Evolutionary conservation across 352 stramenopile genomes (phyloP), one percentile per base, ranked within the genome.

Genomic region (Thalassiosira ordinaria): DNA sequence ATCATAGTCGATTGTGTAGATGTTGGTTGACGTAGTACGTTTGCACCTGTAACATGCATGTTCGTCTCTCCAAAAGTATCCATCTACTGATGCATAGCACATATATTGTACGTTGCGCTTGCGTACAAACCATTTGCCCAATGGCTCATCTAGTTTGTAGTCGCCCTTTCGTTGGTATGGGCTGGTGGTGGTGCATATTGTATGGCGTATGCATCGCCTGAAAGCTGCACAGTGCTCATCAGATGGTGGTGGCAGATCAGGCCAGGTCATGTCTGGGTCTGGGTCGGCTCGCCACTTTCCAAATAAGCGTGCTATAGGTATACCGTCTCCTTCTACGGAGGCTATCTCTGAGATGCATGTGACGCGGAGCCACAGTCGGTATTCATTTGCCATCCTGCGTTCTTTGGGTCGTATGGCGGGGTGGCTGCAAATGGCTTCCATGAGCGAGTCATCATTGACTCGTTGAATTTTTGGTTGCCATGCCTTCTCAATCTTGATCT

Each of bases 401-500:
- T 20, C 3, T 3, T 16, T 16, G n/a, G 8, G 5, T 14, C 4
- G 18, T 8, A 41, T 22, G 0, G 9, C 7, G 1, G 4, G 6
- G 0, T 16, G 0, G 14, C 46, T 1, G 0, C 2, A 0, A n/a
- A 69, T 59, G 11, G 1, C 1, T 20, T 57, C 39, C 44, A 69
- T 59, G 0, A 69, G 11, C 11, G 27, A 57, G 0, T 29, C 16
- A 9, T 69, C 44, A 11, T 26, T 9, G 11, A 16, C 11, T 24
- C 60, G 2, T n/a, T 69, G 60, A 5, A 57, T 22, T 24, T 13
- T 4, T 13, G 57, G 57, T 65, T 13, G 2, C 59, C 59, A 68
- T 41, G 27, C n/a, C 4, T 67, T 22, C 13, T 79, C 70, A 67
- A 33, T 57, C 60, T n/a, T 68, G 11, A 73, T 24, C 1, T 29